Evolutionary conservation across 805 yeast species (phyloP), one percentile per base, ranked within the genome.

Genomic region (Myxozyma sirexii): DNA sequence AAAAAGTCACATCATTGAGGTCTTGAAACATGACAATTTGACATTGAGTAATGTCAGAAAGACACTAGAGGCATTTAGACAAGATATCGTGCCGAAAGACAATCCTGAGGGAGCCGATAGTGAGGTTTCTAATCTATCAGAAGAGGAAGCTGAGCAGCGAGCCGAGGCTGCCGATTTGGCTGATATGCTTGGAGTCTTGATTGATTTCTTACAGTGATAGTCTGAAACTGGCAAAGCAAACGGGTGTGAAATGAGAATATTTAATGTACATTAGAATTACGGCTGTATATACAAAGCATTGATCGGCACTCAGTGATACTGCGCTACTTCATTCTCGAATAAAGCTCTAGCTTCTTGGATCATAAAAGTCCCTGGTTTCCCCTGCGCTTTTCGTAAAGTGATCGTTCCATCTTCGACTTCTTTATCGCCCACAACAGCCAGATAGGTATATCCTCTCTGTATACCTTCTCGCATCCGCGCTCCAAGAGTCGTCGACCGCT

Each of bases 381-480:
- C 77, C 31, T 77, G 81, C 38, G 87, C 76, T 5, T 83, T 71
- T 69, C 97, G 80, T 8, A 93, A 79, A 1, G 96, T 84, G 17
- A 85, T 75, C 0, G 82, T 81, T 0, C 82, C 82, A 38, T 74
- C 73, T 50, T 79, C 82, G 6, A 87, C 76, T 72, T 94, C 99
- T 65, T 83, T 83, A 66, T 91, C 97, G 27, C 99, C 99, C 42
- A 94, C 80, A 74, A 92, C 82, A n/a, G 90, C 76, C 47, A 93
- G 81, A 69, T 83, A 94, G 7, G 87, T 86, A 71, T 88, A 91
- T 1, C 93, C 90, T 67, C 84, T 84, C 56, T 73, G 70, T 13
- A 87, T 78, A 1, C 96, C 94, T 56, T 90, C 94, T 68, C 88
- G 87, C 53, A 91, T 85, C 68, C 97, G 80, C 54, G 79, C 81